Percentiles rank a stretch among this genome's conserved stretches.
Evolutionary conservation across 208 protist species (phyloP).

Genomic region (Leishmania aethiopica): DNA sequence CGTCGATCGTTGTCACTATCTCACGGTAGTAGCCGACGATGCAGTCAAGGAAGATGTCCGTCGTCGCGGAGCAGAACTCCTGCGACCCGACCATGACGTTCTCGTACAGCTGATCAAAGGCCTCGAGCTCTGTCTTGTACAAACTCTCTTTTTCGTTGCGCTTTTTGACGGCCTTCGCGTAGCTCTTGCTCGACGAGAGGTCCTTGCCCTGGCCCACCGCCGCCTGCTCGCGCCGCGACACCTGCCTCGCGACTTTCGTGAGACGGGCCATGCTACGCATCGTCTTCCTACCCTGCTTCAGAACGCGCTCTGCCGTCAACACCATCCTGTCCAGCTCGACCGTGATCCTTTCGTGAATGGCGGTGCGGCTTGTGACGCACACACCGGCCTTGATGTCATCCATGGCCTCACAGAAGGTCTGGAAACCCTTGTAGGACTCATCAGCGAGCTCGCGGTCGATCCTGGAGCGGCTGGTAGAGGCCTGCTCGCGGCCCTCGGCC

Average conservation of each 20-base stretch:
- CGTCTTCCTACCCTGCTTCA: slow-evolving; percentile 27
- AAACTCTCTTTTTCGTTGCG: slow-evolving; percentile 17
- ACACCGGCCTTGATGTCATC: slow-evolving; percentile 7
- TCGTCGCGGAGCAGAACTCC: slow-evolving; percentile 20
- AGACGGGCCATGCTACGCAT: slow-evolving; percentile 2
- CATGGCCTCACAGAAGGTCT: slow-evolving; percentile 32
- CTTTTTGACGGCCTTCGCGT: slow-evolving; percentile 6
- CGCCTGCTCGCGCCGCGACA: slow-evolving; percentile 5
- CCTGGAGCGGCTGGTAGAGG: neutral
- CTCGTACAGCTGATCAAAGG: slow-evolving; percentile 34
- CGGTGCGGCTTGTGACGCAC: slow-evolving; percentile 16
- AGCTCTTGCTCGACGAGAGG: slow-evolving; percentile 11
- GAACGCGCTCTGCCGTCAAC: neutral
- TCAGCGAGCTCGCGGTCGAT: slow-evolving; percentile 26
- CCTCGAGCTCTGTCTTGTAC: slow-evolving; percentile 6
- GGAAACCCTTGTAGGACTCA: slow-evolving; percentile 8
- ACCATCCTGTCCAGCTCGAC: slow-evolving; percentile 15
- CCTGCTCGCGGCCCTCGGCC: neutral
- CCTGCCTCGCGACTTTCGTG: neutral
- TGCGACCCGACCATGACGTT: slow-evolving; percentile 15
- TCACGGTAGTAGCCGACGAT: slow-evolving; percentile 29
- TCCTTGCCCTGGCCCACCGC: slow-evolving; percentile 29
- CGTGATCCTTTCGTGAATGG: slow-evolving; percentile 8
- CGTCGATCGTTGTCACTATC: slow-evolving; percentile 18
- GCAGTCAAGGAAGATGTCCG: slow-evolving; percentile 31